A percentile compares a stretch with the other conserved stretches of the same genome.
Conservation (phyloP, 1,284 basidiomycete genomes). For the Vanrija pseudolonga region DNA sequence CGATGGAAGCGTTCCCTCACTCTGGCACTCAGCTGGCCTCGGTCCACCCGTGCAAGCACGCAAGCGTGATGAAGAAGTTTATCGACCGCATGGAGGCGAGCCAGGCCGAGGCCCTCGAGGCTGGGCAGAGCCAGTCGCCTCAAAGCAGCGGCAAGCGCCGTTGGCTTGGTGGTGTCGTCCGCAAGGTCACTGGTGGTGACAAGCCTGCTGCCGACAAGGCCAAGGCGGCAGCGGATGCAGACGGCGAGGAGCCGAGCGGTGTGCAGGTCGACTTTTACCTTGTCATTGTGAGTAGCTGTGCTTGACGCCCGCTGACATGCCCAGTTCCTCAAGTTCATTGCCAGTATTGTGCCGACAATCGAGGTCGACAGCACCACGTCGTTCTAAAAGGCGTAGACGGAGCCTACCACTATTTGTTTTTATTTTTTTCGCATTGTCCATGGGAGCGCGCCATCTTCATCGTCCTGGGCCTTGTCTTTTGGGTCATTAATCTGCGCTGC, state of each 20-base stretch:
- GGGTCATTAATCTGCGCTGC: too few species aligned
- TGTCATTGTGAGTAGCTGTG: constrained; percentile 58
- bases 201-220: constrained; percentile 26
- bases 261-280: constrained; percentile 93
- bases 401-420: too few species aligned
- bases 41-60: constrained; percentile 98
- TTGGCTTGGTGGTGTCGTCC: constrained; percentile 65
- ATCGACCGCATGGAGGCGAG: constrained; percentile 96
- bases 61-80: constrained; percentile 99
- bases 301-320: not conserved
- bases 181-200: constrained; percentile 62
- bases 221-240: constrained; percentile 24
- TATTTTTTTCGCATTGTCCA: too few species aligned
- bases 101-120: constrained; percentile 53
- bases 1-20: constrained; percentile 96
- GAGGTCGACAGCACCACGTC: constrained; percentile 54
- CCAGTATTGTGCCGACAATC: constrained; percentile 72
- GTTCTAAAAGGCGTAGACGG: constrained; percentile 4
- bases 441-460: too few species aligned
- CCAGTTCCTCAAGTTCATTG: constrained; percentile 91
- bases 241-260: constrained; percentile 70
- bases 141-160: constrained; percentile 64
- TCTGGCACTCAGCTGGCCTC: constrained; percentile 77
- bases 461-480: too few species aligned
- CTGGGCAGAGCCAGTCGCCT: constrained; percentile 17